Base-by-base conservation (phyloP, 768 basidiomycete species). In the Dentipellis fragilis region DNA sequence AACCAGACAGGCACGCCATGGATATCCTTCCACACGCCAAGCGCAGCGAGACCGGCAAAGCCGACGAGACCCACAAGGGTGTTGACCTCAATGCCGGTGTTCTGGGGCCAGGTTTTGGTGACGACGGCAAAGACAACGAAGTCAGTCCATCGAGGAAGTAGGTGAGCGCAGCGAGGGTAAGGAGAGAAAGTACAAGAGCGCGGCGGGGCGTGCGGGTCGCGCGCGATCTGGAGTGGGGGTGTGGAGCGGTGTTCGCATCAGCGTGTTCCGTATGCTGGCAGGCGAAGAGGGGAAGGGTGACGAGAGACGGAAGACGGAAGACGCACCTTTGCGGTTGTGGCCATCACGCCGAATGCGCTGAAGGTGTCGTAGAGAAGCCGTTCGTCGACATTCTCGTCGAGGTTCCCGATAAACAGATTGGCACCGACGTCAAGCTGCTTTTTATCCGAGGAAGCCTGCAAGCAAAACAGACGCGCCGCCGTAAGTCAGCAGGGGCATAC, bases 391-490 rank as follows among this genome's bases (percentile, higher is more conserved):
- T 89, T 90, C 62, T 93, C 89, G 67, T 98, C 96, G 66, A 99
- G 70, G 69, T 89, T 94, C 29, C 95, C 94, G 61, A 98, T 87
- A 68, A 98, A 99, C 51, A 98, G 75, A 70, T 99, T 98, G 10
- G 96, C 96, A 29, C 95, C 95, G 47, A 98, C 92, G 65, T 99
- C 96, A 36, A 98, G 78, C 71, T 96, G 93, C 68, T 96, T 96
- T 74, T 96, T 93, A 72, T 97, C 95, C 58, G 93, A 96, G 12
- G 93, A 95, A 8, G 95, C 95, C 93, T 96, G 64, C 14, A 1
- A 40, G 36, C 6, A 54, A 55, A 54, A 47, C 37, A 17, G 36
- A 45, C 29, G 29, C 29, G 19, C 42, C 29, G 19, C 42, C 14
- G 10, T 10, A n/a, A 17, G 42, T 45, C 42, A 45, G 42, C 42